These are phyloP conservation scores for Chlorella vulgaris DNA, from an alignment of 139 green algal genomes.

Conservation along the genomic window DNA sequence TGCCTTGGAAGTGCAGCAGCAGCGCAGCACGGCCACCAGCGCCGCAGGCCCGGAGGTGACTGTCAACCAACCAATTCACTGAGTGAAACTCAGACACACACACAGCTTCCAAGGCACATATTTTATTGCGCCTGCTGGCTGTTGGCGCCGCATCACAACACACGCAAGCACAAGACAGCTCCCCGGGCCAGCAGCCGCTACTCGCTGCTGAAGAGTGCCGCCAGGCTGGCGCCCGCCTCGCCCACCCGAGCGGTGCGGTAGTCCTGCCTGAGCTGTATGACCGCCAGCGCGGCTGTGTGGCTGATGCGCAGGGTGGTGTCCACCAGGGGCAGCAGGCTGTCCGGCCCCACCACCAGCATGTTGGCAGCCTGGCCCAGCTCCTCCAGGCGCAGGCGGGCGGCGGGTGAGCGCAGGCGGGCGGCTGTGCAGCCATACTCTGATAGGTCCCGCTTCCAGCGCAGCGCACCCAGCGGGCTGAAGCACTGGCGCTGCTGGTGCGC, in stretches of 20 bases:
- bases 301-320: constrained; percentile 65
- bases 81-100: too few species aligned
- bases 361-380: constrained; percentile 47
- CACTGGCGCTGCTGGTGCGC: constrained; percentile 64
- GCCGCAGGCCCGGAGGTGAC: too few species aligned
- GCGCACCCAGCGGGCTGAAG: constrained; percentile 67
- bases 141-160: neutral
- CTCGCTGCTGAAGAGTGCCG: constrained; percentile 51
- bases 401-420: constrained; percentile 23
- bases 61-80: too few species aligned
- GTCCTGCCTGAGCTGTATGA: constrained; percentile 68
- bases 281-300: constrained; percentile 56
- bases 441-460: constrained; percentile 76
- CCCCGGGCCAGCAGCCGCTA: neutral
- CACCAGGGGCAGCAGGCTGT: constrained; percentile 74
- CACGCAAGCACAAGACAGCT: neutral
- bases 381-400: constrained; percentile 39
- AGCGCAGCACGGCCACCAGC: too few species aligned
- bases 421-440: constrained; percentile 61
- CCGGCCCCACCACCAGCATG: constrained; percentile 80
- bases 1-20: too few species aligned
- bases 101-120: too few species aligned
- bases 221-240: constrained; percentile 44
- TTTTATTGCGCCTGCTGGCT: too few species aligned
- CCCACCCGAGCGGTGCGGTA: constrained; percentile 63